phyloP scores from a whole-genome alignment of 2,329 filamentous ascomycete species.

The Beauveria rudraprayagi region DNA sequence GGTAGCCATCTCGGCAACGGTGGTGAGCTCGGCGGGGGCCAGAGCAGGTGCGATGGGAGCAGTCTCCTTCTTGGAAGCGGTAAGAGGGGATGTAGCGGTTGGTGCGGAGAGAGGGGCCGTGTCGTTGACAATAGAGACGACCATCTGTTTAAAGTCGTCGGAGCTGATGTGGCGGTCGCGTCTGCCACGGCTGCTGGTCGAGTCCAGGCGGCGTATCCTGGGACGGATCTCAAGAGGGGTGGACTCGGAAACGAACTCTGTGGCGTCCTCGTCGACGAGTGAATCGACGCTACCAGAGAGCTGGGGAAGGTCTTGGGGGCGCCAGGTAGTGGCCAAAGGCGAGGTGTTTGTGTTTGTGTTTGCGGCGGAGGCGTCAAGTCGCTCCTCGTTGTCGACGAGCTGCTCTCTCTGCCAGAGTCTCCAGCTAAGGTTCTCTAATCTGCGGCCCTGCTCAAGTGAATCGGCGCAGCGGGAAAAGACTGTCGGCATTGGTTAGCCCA shows the following conservation, averaged over 20 bases:
- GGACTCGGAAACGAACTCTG: constrained; percentile 48
- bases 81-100: constrained; percentile 22
- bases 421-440: constrained; percentile 94
- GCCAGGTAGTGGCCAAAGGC: constrained; percentile 38
- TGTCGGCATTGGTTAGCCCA: constrained; percentile 33
- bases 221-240: constrained; percentile 56
- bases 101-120: constrained; percentile 50
- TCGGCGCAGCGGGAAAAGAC: constrained; percentile 93
- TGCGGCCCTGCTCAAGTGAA: constrained; percentile 83
- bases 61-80: constrained; percentile 39
- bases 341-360: constrained; percentile 32
- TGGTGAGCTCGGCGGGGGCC: constrained; percentile 31
- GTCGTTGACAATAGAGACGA: constrained; percentile 85
- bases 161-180: constrained; percentile 88
- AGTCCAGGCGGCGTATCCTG: constrained; percentile 63
- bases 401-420: constrained; percentile 83
- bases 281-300: constrained; percentile 74
- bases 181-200: constrained; percentile 63
- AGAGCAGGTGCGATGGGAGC: constrained; percentile 19
- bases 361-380: constrained; percentile 37
- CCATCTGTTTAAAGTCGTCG: constrained; percentile 86
- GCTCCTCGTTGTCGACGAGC: constrained; percentile 67
- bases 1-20: constrained; percentile 31
- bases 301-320: constrained; percentile 54
- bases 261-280: constrained; percentile 57